Conservation (phyloP, 805 yeast species). For the Myxozyma geophila region DNA sequence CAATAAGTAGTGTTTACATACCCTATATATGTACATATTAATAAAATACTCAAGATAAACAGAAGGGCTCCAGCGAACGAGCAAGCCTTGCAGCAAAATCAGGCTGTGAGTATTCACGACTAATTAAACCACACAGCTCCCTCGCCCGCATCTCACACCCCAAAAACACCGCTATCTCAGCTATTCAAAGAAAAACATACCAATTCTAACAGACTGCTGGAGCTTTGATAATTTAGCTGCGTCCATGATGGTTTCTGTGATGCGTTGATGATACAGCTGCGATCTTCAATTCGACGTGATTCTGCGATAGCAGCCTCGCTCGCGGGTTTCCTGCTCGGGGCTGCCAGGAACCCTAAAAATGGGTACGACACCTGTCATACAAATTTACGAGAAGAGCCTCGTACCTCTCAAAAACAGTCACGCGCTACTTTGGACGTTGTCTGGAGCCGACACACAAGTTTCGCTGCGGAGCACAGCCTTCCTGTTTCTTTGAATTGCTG, state of each 20-base stretch:
- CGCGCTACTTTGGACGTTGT: not conserved
- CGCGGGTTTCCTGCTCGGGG: not conserved
- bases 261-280: slow-evolving; percentile 4
- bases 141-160: not conserved
- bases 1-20: too few species aligned
- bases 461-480: too few species aligned
- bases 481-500: not conserved
- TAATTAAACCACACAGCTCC: too few species aligned
- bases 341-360: slow-evolving; percentile 4
- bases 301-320: not conserved
- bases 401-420: slow-evolving; percentile 18
- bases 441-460: slow-evolving; percentile 2
- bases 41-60: too few species aligned
- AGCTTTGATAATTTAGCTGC: slow-evolving; percentile 85
- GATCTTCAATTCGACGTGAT: slow-evolving; percentile 8
- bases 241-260: slow-evolving; percentile 32
- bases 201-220: slow-evolving; percentile 79
- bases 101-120: too few species aligned
- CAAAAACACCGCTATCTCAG: not conserved
- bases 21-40: too few species aligned
- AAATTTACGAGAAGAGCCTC: not conserved
- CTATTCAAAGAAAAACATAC: slow-evolving; percentile 47
- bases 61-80: too few species aligned
- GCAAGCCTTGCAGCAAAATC: too few species aligned
- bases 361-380: slow-evolving; percentile 1